A percentile compares a stretch with the other conserved stretches of the same genome.
phyloP scores from a whole-genome alignment of 2,329 filamentous ascomycete genomes.

The Zasmidium angulare region DNA sequence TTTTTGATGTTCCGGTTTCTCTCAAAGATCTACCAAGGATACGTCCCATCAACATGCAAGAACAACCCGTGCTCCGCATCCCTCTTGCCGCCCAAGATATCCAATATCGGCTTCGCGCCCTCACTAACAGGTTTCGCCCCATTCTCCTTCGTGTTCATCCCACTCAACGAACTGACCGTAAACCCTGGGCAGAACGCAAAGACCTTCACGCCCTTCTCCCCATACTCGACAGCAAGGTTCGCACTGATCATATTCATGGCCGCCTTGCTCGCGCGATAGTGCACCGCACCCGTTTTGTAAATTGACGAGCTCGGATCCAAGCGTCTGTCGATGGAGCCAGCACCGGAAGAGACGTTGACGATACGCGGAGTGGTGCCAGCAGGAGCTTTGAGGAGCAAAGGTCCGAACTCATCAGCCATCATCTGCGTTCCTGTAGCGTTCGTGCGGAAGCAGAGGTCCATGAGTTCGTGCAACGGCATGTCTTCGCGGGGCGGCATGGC shows the following conservation, averaged over 20 bases:
- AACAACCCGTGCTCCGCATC: constrained; percentile 32
- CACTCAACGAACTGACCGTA: constrained; percentile 36
- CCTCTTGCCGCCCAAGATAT: constrained; percentile 38
- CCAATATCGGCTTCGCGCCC: constrained; percentile 36
- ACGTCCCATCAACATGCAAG: constrained; percentile 12
- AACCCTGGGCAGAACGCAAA: constrained; percentile 43
- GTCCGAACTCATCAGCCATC: constrained; percentile 27
- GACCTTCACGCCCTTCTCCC: constrained; percentile 35
- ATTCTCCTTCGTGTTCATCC: constrained; percentile 35
- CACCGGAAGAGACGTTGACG: constrained; percentile 38
- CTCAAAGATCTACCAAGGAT: constrained; percentile 12
- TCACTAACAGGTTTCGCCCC: constrained; percentile 38
- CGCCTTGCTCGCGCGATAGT: constrained; percentile 40
- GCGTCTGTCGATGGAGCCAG: constrained; percentile 35
- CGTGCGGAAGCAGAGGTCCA: constrained; percentile 24
- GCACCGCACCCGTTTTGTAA: constrained; percentile 29
- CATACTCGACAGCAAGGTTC: constrained; percentile 28
- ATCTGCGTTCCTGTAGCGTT: constrained; percentile 28
- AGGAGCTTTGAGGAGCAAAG: constrained; percentile 27
- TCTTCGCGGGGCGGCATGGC: constrained; percentile 14
- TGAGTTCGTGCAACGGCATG: constrained; percentile 26
- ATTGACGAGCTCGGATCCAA: constrained; percentile 29
- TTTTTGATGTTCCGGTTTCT: too few species aligned
- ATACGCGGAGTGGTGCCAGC: constrained; percentile 26
- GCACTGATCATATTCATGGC: constrained; percentile 42